A percentile compares a stretch with the other conserved stretches of the same genome.
Conservation (phyloP, 2,329 filamentous ascomycete species). For the Cadophora sp. region DNA sequence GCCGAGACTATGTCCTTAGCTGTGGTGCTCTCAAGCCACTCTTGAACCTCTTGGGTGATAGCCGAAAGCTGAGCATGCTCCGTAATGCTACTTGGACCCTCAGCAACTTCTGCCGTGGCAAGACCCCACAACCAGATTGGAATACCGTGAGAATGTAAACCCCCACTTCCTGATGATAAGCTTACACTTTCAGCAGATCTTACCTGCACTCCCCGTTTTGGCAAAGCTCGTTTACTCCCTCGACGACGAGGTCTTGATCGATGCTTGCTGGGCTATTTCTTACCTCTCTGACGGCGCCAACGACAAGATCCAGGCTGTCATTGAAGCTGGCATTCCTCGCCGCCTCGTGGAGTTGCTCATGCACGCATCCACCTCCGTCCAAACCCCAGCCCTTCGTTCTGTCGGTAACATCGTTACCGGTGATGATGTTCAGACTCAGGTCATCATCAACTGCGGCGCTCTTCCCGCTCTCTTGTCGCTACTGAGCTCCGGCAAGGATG, state of each 20-base stretch:
- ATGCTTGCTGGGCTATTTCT: conserved; percentile 99
- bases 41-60: conserved; percentile 89
- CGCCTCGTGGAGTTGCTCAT: conserved; percentile 96
- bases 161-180: conserved; percentile 32
- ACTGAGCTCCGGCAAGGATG: conserved; percentile 96
- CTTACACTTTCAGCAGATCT: conserved; percentile 67
- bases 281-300: conserved; percentile 98
- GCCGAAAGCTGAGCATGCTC: conserved; percentile 98
- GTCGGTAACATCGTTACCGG: conserved; percentile 99
- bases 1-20: conserved; percentile 94
- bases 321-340: conserved; percentile 96
- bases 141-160: conserved; percentile 72
- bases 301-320: conserved; percentile 99
- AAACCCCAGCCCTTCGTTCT: conserved; percentile 94
- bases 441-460: conserved; percentile 98
- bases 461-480: conserved; percentile 92
- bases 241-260: conserved; percentile 97
- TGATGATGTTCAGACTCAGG: conserved; percentile 97
- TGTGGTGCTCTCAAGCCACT: conserved; percentile 91
- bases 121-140: conserved; percentile 99
- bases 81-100: conserved; percentile 98
- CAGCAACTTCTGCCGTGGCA: conserved; percentile 99
- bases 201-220: conserved; percentile 91
- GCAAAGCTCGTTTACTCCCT: conserved; percentile 98
- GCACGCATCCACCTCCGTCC: conserved; percentile 97